Base-by-base conservation (phyloP, 768 basidiomycete species). In the Psilocybe sp. region DNA sequence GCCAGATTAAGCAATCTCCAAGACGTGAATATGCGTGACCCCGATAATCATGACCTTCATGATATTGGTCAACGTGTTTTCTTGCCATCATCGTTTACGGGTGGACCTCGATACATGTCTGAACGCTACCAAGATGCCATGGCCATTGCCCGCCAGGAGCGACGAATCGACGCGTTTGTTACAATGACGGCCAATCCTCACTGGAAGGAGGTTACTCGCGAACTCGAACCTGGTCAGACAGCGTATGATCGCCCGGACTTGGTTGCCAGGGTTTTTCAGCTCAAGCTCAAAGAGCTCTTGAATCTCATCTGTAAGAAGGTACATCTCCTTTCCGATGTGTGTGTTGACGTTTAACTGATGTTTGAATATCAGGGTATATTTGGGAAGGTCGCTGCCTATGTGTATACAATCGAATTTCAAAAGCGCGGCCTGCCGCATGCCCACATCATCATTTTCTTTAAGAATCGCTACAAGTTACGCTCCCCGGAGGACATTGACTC, bases 321-420 rank as follows among this genome's bases (percentile, higher is more conserved):
- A n/a, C n/a, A n/a, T n/a, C n/a, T n/a, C n/a, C n/a, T n/a, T n/a
- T n/a, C n/a, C n/a, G n/a, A n/a, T n/a, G n/a, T n/a, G n/a, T n/a
- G n/a, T n/a, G n/a, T n/a, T n/a, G n/a, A n/a, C n/a, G n/a, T n/a
- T n/a, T n/a, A n/a, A n/a, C n/a, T n/a, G n/a, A n/a, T n/a, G n/a
- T n/a, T n/a, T n/a, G n/a, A n/a, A n/a, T n/a, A n/a, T n/a, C 18
- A 72, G 38, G 69, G 69, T 2, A 59, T 76, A 33, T 75, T 79
- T 64, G 78, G 80, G 1, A 14, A 52, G 0, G 46, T 62, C 1
- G 69, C 67, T 11, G 80, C 74, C 0, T 60, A 71, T 40, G 69
- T 81, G 0, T 75, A 78, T 47, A 73, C 71, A 1, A 78, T 81
- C 40, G 76, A 82, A 47, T 81, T 78, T 50, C 78, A 81, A 59